These are phyloP conservation scores for Neoboletus magnificus DNA, from an alignment of 768 basidiomycete species.

Conservation along the genomic window DNA sequence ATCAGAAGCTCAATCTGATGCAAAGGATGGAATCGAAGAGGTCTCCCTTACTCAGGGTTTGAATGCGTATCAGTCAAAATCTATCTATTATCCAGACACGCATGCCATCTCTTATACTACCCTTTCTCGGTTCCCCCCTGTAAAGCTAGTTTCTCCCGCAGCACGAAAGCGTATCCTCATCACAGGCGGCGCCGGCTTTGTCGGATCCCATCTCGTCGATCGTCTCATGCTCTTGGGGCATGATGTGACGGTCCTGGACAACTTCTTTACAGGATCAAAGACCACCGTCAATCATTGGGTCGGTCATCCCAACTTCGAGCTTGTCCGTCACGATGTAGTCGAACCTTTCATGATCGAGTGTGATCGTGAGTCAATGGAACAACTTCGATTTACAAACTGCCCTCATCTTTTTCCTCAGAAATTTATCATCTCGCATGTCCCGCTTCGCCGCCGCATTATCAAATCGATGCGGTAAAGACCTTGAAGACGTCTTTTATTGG, in stretches of 20 bases:
- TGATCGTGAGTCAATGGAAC: slow-evolving; percentile 62
- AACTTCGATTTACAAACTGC: too few relatives aligned
- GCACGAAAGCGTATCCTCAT: slow-evolving; percentile 87
- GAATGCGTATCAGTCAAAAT: slow-evolving; percentile 70
- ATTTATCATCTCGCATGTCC: slow-evolving; percentile 99
- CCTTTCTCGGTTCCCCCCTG: slow-evolving; percentile 88
- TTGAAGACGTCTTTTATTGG: slow-evolving; percentile 99
- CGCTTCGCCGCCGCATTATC: slow-evolving; percentile 96
- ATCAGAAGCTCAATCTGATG: slow-evolving; percentile 33
- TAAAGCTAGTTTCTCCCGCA: slow-evolving; percentile 76
- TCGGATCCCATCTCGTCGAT: slow-evolving; percentile 97
- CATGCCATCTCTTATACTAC: slow-evolving; percentile 90
- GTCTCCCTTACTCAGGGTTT: slow-evolving; percentile 39
- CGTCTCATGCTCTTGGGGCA: slow-evolving; percentile 97
- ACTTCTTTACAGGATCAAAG: slow-evolving; percentile 98
- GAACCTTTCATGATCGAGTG: slow-evolving; percentile 99
- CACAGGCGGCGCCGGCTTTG: slow-evolving; percentile 98
- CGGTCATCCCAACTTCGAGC: slow-evolving; percentile 98
- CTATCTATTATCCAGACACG: slow-evolving; percentile 77
- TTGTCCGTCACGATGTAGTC: slow-evolving; percentile 96
- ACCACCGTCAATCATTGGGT: slow-evolving; percentile 96
- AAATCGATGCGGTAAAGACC: slow-evolving; percentile 97
- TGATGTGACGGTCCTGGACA: slow-evolving; percentile 95
- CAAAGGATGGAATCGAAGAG: slow-evolving; percentile 39
- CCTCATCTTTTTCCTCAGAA: slow-evolving; percentile 44